A percentile compares a stretch with the other conserved stretches of the same genome.
Conservation (phyloP, 768 basidiomycete species). For the Phaeotremella fagi region DNA sequence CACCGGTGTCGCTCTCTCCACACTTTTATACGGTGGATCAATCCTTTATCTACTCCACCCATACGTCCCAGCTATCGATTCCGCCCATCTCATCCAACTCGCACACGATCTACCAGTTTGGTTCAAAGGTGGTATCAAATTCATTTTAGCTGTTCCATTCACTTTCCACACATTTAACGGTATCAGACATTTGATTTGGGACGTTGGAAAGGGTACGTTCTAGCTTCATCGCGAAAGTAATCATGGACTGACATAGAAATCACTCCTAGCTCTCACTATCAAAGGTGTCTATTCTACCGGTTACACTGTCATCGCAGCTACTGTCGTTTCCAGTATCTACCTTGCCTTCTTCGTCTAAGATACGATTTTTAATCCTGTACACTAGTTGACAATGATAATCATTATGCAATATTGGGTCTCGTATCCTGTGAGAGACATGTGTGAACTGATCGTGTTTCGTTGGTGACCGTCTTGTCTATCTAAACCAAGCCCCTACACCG, state of each 20-base stretch:
- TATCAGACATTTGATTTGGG: constrained; percentile 84
- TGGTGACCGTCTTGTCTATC: constrained; percentile 10
- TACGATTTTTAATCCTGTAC: background rate
- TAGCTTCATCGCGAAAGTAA: no score
- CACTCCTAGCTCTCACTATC: constrained; percentile 74
- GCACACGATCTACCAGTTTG: constrained; percentile 68
- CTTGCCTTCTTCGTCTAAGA: constrained; percentile 54
- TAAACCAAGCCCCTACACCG: constrained; percentile 40
- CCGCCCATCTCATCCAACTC: constrained; percentile 67
- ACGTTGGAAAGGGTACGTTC: constrained; percentile 75
- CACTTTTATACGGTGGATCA: constrained; percentile 73
- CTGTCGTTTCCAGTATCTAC: constrained; percentile 67
- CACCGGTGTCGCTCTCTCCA: constrained; percentile 76
- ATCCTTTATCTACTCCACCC: constrained; percentile 81
- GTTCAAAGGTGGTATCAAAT: constrained; percentile 71
- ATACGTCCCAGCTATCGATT: constrained; percentile 61
- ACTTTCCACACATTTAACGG: constrained; percentile 89
- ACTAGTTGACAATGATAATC: background rate
- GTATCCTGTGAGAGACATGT: no score
- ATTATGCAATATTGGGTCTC: no score
- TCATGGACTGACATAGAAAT: no score
- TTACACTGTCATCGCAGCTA: constrained; percentile 76
- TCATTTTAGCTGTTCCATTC: constrained; percentile 77
- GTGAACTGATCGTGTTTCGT: no score
- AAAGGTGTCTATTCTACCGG: constrained; percentile 76